Conservation (phyloP, 345 rosid genomes). For the Melaleuca quinquenervia region DNA sequence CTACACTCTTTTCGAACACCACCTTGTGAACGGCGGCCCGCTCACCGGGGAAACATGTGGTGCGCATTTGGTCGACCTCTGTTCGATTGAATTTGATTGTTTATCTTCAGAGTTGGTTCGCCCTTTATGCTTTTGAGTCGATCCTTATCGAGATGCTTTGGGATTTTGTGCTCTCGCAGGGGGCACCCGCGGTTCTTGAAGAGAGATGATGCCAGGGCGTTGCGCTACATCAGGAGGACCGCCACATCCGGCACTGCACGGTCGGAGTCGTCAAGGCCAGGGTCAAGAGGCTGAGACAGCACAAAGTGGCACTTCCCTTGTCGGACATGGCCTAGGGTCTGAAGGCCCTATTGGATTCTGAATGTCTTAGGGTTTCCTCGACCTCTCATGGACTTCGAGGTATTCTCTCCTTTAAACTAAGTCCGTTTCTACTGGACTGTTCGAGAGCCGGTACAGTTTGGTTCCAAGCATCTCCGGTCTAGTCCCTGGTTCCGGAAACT, state of each 20-base stretch:
- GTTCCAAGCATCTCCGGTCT: no score
- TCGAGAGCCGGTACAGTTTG: no score
- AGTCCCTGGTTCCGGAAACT: no score
- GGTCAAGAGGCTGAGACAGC: conserved; percentile 64
- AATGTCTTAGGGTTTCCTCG: conserved; percentile 52
- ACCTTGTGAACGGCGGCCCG: conserved; percentile 75
- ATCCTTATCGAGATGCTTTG: neutral
- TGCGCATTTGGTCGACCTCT: conserved; percentile 4
- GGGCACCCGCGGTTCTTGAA: conserved; percentile 89
- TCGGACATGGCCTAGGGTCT: conserved; percentile 77
- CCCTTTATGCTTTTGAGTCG: no score
- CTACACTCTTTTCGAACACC: conserved; percentile 80
- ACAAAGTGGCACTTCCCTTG: conserved; percentile 40
- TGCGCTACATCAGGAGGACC: no score
- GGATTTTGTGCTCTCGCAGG: conserved; percentile 34
- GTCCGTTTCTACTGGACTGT: no score
- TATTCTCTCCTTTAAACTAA: no score
- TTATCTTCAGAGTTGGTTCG: no score
- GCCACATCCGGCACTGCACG: conserved; percentile 75
- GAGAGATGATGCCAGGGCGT: conserved; percentile 46
- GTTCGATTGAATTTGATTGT: no score
- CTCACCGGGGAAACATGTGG: conserved; percentile 96
- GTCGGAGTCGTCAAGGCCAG: conserved; percentile 87
- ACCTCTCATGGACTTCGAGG: no score
- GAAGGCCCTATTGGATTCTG: conserved; percentile 61